phyloP scores from a whole-genome alignment of 768 basidiomycete genomes.

The Daedaleopsis nitida region DNA sequence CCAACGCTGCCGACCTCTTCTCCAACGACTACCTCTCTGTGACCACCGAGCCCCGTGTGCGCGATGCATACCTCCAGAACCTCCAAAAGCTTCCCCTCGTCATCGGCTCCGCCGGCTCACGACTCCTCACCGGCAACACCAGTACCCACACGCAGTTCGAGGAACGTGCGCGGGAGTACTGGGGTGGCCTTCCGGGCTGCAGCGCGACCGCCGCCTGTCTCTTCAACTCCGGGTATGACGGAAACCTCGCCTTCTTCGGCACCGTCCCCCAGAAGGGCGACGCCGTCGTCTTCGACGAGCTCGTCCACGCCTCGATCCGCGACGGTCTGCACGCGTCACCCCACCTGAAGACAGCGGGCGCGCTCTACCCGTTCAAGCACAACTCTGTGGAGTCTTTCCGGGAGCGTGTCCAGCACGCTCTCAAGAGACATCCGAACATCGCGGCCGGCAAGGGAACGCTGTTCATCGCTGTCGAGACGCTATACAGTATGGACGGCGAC shows the following conservation, averaged over 20 bases:
- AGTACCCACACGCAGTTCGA: constrained; percentile 44
- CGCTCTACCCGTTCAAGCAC: constrained; percentile 43
- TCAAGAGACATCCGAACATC: constrained; percentile 27
- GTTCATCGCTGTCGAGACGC: constrained; percentile 53
- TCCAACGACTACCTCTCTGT: constrained; percentile 58
- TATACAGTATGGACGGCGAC: constrained; percentile 67
- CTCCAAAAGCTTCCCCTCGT: constrained; percentile 27
- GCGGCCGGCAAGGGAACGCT: constrained; percentile 33
- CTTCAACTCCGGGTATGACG: constrained; percentile 54
- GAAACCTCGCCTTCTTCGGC: constrained; percentile 50
- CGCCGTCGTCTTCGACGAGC: constrained; percentile 51
- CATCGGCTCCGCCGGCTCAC: constrained; percentile 51
- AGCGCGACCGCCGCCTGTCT: constrained; percentile 43
- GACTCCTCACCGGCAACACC: constrained; percentile 45
- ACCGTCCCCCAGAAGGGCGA: constrained; percentile 46
- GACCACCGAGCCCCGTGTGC: constrained; percentile 35
- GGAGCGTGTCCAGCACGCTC: constrained; percentile 30
- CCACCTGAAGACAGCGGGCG: constrained; percentile 11
- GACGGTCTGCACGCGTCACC: constrained; percentile 49
- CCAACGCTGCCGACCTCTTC: constrained; percentile 27
- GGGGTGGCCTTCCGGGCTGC: constrained; percentile 16
- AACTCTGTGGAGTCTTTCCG: constrained; percentile 44
- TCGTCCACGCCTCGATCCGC: constrained; percentile 51
- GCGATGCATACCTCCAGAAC: constrained; percentile 32
- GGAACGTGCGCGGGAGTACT: constrained; percentile 37